Conservation (phyloP, 768 basidiomycete genomes). For the Peribolospora baueri region DNA sequence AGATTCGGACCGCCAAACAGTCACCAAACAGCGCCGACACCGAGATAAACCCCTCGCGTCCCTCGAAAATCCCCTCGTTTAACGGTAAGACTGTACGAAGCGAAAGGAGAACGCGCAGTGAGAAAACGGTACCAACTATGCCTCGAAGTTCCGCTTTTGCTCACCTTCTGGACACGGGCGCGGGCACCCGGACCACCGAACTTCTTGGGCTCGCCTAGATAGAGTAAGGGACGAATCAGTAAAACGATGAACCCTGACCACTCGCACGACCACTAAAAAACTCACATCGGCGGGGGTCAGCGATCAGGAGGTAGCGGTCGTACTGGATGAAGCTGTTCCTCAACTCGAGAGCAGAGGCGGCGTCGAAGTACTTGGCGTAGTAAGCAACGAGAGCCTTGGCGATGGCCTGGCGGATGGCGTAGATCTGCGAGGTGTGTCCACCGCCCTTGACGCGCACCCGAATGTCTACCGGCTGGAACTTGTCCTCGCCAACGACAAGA, state of each 20-base stretch:
- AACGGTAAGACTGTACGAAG: conserved; percentile 13
- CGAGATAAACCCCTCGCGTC: too few relatives aligned
- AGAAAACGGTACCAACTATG: conserved; percentile 6
- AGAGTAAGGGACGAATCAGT: conserved; percentile 54
- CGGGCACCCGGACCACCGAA: conserved; percentile 96
- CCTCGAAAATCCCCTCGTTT: conserved; percentile 1
- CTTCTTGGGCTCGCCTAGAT: conserved; percentile 97
- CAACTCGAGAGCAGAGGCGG: conserved; percentile 84
- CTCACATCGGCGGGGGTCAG: conserved; percentile 15
- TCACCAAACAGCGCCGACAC: too few relatives aligned
- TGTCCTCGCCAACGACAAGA: conserved; percentile 60
- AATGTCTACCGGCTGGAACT: conserved; percentile 70
- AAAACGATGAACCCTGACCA: too few relatives aligned
- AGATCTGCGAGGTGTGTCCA: conserved; percentile 96
- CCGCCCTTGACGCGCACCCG: conserved; percentile 95
- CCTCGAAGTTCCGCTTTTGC: conserved; percentile 9
- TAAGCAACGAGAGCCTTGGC: conserved; percentile 93
- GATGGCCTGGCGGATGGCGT: conserved; percentile 96
- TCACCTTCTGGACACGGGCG: conserved; percentile 96
- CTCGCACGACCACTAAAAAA: too few relatives aligned
- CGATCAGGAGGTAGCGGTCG: conserved; percentile 33
- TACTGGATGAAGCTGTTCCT: conserved; percentile 96
- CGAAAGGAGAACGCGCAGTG: neutral
- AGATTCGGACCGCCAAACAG: too few relatives aligned
- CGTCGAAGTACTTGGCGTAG: conserved; percentile 96